Percentiles rank a stretch among this genome's conserved stretches.
phyloP scores from a whole-genome alignment of 1,139 yeast genomes.

The Blastobotrys petasosporus region DNA sequence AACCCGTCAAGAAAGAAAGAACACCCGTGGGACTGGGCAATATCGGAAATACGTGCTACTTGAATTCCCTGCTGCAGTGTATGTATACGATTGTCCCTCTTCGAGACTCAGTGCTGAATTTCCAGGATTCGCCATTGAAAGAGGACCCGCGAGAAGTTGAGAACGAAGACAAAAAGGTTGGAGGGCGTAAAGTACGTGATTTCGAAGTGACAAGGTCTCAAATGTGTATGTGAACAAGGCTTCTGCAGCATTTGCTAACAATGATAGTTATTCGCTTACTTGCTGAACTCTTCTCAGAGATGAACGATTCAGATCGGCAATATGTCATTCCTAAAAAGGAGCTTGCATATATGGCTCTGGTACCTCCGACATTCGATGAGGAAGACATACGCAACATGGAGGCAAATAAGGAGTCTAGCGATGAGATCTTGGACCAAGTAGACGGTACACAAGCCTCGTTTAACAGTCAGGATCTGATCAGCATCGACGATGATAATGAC shows the following conservation, averaged over 20 bases:
- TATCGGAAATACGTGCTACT: constrained; percentile 91
- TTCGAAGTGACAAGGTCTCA: constrained; percentile 74
- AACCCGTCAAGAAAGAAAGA: neutral
- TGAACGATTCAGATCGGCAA: constrained; percentile 57
- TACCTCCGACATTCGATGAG: constrained; percentile 30
- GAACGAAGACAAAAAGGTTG: constrained; percentile 48
- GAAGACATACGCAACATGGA: constrained; percentile 10
- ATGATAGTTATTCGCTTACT: constrained; percentile 54
- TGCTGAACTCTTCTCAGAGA: constrained; percentile 58
- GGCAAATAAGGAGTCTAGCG: neutral
- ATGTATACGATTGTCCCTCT: constrained; percentile 82
- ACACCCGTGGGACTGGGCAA: constrained; percentile 91
- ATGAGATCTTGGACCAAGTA: neutral
- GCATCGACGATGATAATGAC: neutral
- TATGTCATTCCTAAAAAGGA: constrained; percentile 80
- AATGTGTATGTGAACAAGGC: constrained; percentile 40
- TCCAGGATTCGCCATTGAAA: constrained; percentile 37
- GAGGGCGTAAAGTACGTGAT: constrained; percentile 72
- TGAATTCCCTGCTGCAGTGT: constrained; percentile 83
- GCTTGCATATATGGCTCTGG: constrained; percentile 80
- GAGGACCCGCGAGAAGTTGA: constrained; percentile 20
- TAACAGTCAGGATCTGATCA: neutral
- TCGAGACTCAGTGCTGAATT: constrained; percentile 57
- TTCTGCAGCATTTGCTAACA: neutral
- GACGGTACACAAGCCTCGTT: neutral